Evolutionary conservation across 1,284 basidiomycete genomes (phyloP), one percentile per base, ranked within the genome.

Genomic region (Boletus sp.): DNA sequence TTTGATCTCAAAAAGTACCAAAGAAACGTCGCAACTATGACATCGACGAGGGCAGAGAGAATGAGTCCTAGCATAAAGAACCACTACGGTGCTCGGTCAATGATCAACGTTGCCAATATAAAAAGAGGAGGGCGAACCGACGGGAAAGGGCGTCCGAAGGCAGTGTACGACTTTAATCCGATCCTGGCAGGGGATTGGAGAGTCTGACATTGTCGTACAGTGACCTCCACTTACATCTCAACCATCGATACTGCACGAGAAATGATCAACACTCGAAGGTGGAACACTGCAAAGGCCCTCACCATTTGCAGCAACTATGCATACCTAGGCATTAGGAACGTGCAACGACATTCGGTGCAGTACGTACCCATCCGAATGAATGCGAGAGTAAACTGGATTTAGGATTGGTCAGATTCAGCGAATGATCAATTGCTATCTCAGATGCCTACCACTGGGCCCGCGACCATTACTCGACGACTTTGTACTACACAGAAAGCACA

Each of bases 61-160:
- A 74, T 70, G 0, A 84, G 66, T 7, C 82, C 82, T 2, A 80
- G 66, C 3, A 81, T 83, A 64, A 83, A 83, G 12, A 81, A 70
- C 77, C 80, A 83, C 82, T 83, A 54, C 12, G 2, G 31, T 18
- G 1, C 24, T 33, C 22, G 36, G 39, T 64, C 36, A 55, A 22
- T 3, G 20, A 55, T 11, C 22, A 22, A 13, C 4, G 5, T 24
- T n/a, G 13, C 20, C 4, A 27, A 13, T 33, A 20, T 7, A 3
- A 16, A 52, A 54, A 42, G 18, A 35, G 7, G 5, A 43, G 2
- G 24, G 18, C 62, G 12, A 53, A 68, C 57, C 45, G 49, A 57
- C 35, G 67, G 55, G 31, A 59, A 70, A 16, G 53, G 37, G 11
- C 18, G 42, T 3, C n/a, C 24, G 33, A 66, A 71, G n/a, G 27